phyloP scores from a whole-genome alignment of 73 alveolate genomes.

The Tetrahymena borealis region DNA sequence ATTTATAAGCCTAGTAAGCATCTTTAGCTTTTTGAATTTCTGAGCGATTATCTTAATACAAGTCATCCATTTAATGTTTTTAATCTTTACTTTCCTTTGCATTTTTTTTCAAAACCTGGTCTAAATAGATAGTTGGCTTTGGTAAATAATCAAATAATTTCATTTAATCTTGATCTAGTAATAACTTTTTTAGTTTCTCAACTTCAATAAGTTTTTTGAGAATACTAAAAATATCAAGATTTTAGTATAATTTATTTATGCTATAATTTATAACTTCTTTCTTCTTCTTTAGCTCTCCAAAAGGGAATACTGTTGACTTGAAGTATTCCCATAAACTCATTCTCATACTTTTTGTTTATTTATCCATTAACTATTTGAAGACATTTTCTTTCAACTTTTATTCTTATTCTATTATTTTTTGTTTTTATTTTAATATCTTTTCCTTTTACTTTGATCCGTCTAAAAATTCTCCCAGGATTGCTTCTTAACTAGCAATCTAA shows the following conservation, averaged over 20 bases:
- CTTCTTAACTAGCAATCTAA: too few species aligned
- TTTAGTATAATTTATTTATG: background rate
- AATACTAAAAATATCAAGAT: constrained; percentile 21
- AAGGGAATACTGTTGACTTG: background rate
- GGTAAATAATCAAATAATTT: constrained; percentile 41
- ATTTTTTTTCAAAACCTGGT: background rate
- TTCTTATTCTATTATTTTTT: background rate
- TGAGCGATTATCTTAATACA: background rate
- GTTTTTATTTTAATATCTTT: background rate
- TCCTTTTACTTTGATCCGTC: too few species aligned
- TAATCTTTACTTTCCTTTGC: background rate
- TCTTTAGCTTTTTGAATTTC: background rate
- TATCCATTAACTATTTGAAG: background rate
- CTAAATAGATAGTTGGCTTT: constrained; percentile 3
- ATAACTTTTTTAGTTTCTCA: constrained; percentile 26
- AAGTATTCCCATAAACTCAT: background rate
- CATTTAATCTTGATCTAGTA: constrained; percentile 7
- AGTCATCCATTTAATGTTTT: background rate
- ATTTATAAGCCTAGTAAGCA: background rate
- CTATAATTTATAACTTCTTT: constrained; percentile 8
- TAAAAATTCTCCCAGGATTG: too few species aligned
- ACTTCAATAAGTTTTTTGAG: constrained; percentile 23
- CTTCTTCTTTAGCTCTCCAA: background rate
- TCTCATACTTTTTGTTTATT: background rate
- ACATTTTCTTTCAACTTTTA: background rate